Percentiles rank a stretch among this genome's conserved stretches.
phyloP scores from a whole-genome alignment of 2,329 filamentous ascomycete genomes.

The Diaporthe longicolla region DNA sequence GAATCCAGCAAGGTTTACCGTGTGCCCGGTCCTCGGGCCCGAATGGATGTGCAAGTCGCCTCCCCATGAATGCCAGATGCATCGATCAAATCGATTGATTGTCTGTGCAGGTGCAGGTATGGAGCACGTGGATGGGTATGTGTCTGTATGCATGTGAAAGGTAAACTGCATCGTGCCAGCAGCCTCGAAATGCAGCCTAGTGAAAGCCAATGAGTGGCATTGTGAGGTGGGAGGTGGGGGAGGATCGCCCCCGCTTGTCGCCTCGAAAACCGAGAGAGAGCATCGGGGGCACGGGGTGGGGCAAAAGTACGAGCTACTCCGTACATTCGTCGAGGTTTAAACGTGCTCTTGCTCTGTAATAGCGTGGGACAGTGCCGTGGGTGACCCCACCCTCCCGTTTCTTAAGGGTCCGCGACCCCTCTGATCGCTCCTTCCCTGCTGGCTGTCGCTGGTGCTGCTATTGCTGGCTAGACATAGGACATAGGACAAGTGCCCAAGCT shows the following conservation, averaged over 20 bases:
- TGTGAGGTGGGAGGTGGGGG: not conserved
- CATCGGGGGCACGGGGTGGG: not conserved
- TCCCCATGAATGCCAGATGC: conserved; percentile 1
- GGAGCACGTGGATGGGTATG: not conserved
- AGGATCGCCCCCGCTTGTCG: not conserved
- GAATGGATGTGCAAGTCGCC: not conserved
- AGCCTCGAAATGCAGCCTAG: not conserved
- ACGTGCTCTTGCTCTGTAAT: not conserved
- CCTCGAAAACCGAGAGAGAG: not conserved
- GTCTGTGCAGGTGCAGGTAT: not conserved
- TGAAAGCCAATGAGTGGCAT: not conserved
- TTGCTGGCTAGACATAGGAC: not conserved
- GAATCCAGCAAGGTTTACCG: not conserved
- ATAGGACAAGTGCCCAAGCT: not conserved
- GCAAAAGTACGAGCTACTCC: not conserved
- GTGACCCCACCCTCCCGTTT: conserved; percentile 26
- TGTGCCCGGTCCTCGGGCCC: conserved; percentile 18
- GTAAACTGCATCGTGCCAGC: not conserved
- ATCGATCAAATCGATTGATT: not conserved
- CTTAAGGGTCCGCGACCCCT: conserved; percentile 27
- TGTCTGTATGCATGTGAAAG: not conserved
- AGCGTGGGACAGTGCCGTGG: not conserved
- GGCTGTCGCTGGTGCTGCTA: not conserved
- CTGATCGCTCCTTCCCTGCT: conserved; percentile 11
- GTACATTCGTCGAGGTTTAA: not conserved